Evolutionary conservation across 139 green algal genomes (phyloP).

Genomic region (Coccomyxa sp.): DNA sequence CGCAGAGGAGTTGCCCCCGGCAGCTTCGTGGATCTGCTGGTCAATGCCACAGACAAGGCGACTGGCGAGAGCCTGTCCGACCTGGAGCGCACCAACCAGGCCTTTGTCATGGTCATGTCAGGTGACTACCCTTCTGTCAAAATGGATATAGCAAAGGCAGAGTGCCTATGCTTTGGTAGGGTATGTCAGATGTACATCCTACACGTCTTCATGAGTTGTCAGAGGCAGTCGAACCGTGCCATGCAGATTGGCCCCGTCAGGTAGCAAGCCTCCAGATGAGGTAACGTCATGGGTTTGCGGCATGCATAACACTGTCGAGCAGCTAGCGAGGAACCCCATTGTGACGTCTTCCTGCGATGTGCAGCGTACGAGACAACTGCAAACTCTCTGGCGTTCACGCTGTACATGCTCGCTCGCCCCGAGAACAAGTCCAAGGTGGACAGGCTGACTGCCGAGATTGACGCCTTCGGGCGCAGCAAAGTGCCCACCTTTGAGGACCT

Average conservation of each 20-base stretch:
- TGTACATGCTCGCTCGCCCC: slow-evolving; percentile 31
- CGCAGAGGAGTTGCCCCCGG: slow-evolving; percentile 20
- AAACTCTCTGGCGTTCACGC: slow-evolving; percentile 38
- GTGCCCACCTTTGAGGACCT: slow-evolving; percentile 7
- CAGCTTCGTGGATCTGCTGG: slow-evolving; percentile 45
- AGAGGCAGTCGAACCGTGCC: no score
- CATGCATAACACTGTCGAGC: no score
- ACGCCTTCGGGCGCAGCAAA: slow-evolving; percentile 20
- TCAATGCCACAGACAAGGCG: slow-evolving; percentile 20
- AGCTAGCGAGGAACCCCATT: no score
- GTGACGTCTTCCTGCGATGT: no score
- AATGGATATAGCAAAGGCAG: no score
- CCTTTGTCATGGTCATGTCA: slow-evolving; percentile 31
- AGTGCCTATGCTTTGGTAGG: no score
- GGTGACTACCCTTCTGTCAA: no score
- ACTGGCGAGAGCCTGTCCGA: slow-evolving; percentile 25
- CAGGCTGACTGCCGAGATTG: slow-evolving; percentile 35
- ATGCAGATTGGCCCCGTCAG: no score
- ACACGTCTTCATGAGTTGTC: no score
- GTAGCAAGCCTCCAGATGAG: no score
- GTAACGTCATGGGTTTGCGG: no score
- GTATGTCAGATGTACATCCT: no score
- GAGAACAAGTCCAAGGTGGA: slow-evolving; percentile 11
- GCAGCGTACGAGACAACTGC: slow-evolving; percentile 51
- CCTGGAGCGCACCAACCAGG: slow-evolving; percentile 10